phyloP scores from a whole-genome alignment of 371 early-diverging fungal genomes.

The Capniomyces stellatus region DNA sequence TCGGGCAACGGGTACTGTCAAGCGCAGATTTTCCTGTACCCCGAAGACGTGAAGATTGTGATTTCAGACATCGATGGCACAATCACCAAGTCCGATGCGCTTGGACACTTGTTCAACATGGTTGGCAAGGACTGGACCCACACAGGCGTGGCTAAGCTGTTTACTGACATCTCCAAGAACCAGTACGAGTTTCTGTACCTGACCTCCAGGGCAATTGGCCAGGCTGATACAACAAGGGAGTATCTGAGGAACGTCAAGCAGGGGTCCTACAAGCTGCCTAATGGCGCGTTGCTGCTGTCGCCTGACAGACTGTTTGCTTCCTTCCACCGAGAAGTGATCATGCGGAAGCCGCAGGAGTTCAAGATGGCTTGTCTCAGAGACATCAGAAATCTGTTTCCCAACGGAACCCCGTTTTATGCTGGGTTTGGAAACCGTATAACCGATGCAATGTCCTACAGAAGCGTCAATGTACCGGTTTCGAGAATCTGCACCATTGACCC shows the following conservation, averaged over 20 bases:
- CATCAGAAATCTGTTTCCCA: constrained; percentile 63
- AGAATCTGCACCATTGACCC: constrained; percentile 96
- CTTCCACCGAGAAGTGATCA: constrained; percentile 89
- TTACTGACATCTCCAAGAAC: constrained; percentile 84
- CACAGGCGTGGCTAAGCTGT: constrained; percentile 87
- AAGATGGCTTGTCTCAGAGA: constrained; percentile 95
- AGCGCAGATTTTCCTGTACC: constrained; percentile 82
- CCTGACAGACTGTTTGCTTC: constrained; percentile 91
- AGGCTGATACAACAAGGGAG: constrained; percentile 78
- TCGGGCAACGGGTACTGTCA: constrained; percentile 45
- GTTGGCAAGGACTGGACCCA: constrained; percentile 99
- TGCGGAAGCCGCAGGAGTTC: constrained; percentile 90
- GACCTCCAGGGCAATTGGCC: constrained; percentile 94
- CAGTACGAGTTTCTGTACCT: constrained; percentile 95
- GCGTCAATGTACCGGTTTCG: constrained; percentile 80
- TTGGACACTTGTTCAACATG: constrained; percentile 95
- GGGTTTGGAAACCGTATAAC: constrained; percentile 98
- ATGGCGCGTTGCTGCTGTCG: constrained; percentile 94
- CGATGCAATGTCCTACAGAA: constrained; percentile 84
- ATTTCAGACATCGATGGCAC: constrained; percentile 99
- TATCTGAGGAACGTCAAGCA: constrained; percentile 87
- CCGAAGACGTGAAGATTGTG: constrained; percentile 69
- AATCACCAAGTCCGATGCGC: constrained; percentile 95
- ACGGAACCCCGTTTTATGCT: constrained; percentile 78
- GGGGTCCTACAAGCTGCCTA: constrained; percentile 72